Percentiles rank a stretch among this genome's conserved stretches.
Evolutionary conservation across 2,329 filamentous ascomycete genomes (phyloP).

Genomic region (Diaporthe aspalathi): DNA sequence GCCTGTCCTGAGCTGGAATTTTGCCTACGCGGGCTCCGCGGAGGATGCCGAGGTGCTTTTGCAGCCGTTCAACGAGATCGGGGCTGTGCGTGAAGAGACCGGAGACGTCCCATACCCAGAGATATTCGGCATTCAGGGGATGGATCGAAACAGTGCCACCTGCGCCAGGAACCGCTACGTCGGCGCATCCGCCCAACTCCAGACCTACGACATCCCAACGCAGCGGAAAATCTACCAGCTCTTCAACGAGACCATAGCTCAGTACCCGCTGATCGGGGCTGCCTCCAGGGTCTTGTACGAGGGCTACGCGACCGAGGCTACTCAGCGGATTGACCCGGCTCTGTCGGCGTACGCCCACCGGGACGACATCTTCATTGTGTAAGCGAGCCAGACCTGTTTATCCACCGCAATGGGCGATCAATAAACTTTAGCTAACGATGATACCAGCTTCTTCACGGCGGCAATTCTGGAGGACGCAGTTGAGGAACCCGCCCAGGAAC

Average conservation of each 20-base stretch:
- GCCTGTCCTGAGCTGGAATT: background rate
- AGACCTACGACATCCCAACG: background rate
- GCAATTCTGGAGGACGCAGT: background rate
- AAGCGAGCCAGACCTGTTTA: background rate
- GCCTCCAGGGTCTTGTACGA: background rate
- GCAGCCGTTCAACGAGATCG: background rate
- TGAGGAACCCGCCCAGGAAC: background rate
- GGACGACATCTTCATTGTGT: background rate
- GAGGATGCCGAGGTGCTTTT: background rate
- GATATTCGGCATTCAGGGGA: background rate
- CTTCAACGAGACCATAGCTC: background rate
- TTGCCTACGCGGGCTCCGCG: background rate
- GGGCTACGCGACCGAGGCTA: background rate
- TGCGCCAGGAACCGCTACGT: background rate
- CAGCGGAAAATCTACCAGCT: background rate
- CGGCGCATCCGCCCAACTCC: background rate
- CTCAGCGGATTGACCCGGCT: background rate
- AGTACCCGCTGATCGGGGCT: background rate
- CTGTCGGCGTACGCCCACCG: background rate
- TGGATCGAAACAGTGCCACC: background rate
- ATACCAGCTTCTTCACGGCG: background rate
- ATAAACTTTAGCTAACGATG: background rate
- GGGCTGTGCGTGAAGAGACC: background rate
- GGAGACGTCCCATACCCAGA: background rate
- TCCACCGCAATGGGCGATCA: background rate